These are phyloP conservation scores for Spinellus fusiger DNA, from an alignment of 192 early-diverging fungal genomes.

Conservation along the genomic window DNA sequence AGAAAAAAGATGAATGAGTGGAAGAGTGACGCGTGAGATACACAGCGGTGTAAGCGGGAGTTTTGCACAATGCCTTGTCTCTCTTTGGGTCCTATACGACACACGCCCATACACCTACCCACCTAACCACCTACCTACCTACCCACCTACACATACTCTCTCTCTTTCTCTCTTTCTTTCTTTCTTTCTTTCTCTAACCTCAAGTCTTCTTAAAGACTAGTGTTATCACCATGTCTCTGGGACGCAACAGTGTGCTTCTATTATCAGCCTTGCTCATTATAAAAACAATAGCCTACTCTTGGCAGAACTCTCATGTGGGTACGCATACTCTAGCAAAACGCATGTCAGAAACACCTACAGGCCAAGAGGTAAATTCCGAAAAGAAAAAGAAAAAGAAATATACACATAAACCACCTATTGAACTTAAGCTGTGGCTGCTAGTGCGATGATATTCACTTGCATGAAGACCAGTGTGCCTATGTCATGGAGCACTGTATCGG, in stretches of 20 bases:
- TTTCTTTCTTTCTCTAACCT: neutral
- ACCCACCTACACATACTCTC: no score
- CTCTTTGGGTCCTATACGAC: no score
- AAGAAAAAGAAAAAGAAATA: neutral
- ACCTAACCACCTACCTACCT: no score
- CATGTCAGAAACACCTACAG: neutral
- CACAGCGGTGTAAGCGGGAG: no score
- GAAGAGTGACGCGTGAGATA: no score
- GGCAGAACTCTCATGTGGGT: conserved; percentile 3
- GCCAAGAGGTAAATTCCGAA: neutral
- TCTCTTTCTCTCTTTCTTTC: neutral
- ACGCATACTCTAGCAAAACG: conserved; percentile 2
- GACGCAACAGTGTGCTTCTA: conserved; percentile 9
- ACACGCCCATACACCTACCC: no score
- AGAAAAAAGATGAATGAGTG: no score
- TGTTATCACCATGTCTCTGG: conserved; percentile 5
- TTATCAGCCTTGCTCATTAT: conserved; percentile 2
- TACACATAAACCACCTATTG: neutral
- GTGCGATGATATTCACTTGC: conserved; percentile 46
- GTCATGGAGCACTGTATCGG: conserved; percentile 58
- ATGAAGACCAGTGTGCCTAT: conserved; percentile 51
- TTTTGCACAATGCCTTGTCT: no score
- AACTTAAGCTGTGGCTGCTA: conserved; percentile 5
- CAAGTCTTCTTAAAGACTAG: no score
- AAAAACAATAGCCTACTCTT: conserved; percentile 8